Conservation (phyloP, 2,329 filamentous ascomycete species). For the Plectosphaerella sp. region DNA sequence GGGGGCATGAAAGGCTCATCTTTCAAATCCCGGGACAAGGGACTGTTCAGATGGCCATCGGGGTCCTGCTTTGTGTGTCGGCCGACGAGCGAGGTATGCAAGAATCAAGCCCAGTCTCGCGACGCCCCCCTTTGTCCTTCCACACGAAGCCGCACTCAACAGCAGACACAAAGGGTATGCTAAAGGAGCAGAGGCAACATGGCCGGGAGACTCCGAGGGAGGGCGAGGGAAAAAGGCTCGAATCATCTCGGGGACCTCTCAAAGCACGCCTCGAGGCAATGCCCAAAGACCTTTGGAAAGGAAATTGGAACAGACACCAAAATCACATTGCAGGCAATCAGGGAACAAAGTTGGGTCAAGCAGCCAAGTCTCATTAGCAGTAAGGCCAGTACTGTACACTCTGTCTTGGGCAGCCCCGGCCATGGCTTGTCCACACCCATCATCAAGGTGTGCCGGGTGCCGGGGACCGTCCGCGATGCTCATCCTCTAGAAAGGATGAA, state of each 20-base stretch:
- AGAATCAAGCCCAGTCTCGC: too few relatives aligned
- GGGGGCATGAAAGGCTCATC: too few relatives aligned
- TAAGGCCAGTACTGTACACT: slow-evolving; percentile 3
- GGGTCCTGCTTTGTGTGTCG: too few relatives aligned
- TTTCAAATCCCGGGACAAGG: too few relatives aligned
- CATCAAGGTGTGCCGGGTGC: background rate
- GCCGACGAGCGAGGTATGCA: too few relatives aligned
- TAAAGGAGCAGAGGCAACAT: too few relatives aligned
- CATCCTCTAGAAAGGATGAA: slow-evolving; percentile 1
- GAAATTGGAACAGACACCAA: background rate
- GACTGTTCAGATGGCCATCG: too few relatives aligned
- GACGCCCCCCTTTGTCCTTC: too few relatives aligned
- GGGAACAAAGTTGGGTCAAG: background rate
- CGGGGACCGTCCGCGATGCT: background rate
- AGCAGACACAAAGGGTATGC: too few relatives aligned
- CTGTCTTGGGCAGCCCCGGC: background rate
- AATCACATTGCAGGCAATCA: background rate
- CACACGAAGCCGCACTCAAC: too few relatives aligned
- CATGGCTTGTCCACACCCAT: background rate
- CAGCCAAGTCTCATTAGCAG: slow-evolving; percentile 4
- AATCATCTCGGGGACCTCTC: background rate
- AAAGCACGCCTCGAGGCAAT: background rate
- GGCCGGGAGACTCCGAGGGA: too few relatives aligned
- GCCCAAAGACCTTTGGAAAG: background rate
- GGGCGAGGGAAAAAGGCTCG: too few relatives aligned